Evolutionary conservation across 2,329 filamentous ascomycete species (phyloP).

Genomic region (Xylariaceae sp.): DNA sequence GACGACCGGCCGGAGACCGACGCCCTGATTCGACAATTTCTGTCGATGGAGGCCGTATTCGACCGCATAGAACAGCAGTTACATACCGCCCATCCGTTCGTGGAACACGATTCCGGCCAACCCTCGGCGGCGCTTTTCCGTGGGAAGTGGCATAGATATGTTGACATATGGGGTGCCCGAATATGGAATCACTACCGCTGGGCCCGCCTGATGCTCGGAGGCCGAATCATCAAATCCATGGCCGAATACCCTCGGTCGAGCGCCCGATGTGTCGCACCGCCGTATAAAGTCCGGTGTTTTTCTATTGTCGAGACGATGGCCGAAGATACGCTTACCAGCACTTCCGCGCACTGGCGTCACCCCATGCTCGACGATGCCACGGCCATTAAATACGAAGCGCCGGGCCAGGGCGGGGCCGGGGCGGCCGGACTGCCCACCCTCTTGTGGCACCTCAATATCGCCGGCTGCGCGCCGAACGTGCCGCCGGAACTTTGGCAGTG

Average conservation of each 20-base stretch:
- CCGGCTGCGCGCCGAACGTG: constrained; percentile 43
- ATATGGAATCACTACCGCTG: constrained; percentile 57
- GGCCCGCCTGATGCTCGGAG: constrained; percentile 48
- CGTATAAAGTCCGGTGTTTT: constrained; percentile 31
- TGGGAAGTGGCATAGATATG: constrained; percentile 50
- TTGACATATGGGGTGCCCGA: constrained; percentile 47
- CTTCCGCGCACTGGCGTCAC: constrained; percentile 48
- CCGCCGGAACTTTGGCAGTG: constrained; percentile 40
- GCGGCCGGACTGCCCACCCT: constrained; percentile 44
- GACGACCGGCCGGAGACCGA: constrained; percentile 36
- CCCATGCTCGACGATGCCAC: constrained; percentile 38
- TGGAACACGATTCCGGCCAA: constrained; percentile 30
- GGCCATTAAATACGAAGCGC: constrained; percentile 32
- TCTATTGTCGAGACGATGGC: constrained; percentile 36
- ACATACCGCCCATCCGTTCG: constrained; percentile 35
- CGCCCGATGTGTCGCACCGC: constrained; percentile 28
- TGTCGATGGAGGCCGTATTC: constrained; percentile 38
- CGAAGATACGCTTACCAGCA: constrained; percentile 41
- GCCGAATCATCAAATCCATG: constrained; percentile 42
- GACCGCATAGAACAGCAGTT: constrained; percentile 35
- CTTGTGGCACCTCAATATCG: constrained; percentile 44
- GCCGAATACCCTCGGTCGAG: constrained; percentile 37
- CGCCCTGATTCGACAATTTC: constrained; percentile 35
- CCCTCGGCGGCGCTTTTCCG: constrained; percentile 43
- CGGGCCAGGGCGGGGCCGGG: constrained; percentile 40